Percentiles rank a stretch among this genome's conserved stretches.
Evolutionary conservation across 2,329 filamentous ascomycete genomes (phyloP).

Genomic region (Exophiala lecanii-corni): DNA sequence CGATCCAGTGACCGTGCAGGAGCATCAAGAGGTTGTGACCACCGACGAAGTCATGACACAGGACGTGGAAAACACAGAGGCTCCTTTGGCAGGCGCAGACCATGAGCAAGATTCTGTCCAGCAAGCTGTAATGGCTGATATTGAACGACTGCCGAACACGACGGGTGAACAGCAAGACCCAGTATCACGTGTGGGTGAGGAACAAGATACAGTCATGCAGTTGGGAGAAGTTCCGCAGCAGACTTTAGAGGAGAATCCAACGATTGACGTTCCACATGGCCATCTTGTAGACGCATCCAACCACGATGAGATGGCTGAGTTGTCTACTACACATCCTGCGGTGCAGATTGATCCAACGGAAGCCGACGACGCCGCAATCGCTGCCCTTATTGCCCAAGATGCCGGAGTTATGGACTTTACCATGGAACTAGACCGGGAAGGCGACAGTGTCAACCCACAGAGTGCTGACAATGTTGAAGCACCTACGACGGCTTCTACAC

Average conservation of each 20-base stretch:
- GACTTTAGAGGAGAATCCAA: slow-evolving; percentile 13
- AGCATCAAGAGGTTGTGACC: neutral
- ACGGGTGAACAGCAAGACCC: neutral
- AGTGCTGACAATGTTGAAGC: neutral
- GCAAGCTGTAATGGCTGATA: slow-evolving; percentile 15
- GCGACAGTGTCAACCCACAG: neutral
- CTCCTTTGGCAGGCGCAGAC: slow-evolving; percentile 16
- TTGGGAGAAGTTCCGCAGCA: slow-evolving; percentile 7
- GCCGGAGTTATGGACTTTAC: neutral
- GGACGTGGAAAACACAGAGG: neutral
- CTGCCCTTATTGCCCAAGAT: neutral
- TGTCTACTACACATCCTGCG: neutral
- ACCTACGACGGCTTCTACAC: neutral
- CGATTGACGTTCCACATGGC: slow-evolving; percentile 18
- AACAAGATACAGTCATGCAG: slow-evolving; percentile 18
- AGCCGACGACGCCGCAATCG: neutral
- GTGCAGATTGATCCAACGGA: neutral
- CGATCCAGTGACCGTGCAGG: slow-evolving; percentile 4
- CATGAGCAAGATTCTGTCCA: slow-evolving; percentile 23
- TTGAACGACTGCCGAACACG: slow-evolving; percentile 5
- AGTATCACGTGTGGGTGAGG: slow-evolving; percentile 5
- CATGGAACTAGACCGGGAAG: neutral
- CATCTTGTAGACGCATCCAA: slow-evolving; percentile 20
- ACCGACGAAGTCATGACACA: neutral
- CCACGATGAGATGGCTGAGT: slow-evolving; percentile 7